A percentile compares a stretch with the other conserved stretches of the same genome.
phyloP scores from a whole-genome alignment of 805 yeast species.

The Saccharomyces paradoxus region DNA sequence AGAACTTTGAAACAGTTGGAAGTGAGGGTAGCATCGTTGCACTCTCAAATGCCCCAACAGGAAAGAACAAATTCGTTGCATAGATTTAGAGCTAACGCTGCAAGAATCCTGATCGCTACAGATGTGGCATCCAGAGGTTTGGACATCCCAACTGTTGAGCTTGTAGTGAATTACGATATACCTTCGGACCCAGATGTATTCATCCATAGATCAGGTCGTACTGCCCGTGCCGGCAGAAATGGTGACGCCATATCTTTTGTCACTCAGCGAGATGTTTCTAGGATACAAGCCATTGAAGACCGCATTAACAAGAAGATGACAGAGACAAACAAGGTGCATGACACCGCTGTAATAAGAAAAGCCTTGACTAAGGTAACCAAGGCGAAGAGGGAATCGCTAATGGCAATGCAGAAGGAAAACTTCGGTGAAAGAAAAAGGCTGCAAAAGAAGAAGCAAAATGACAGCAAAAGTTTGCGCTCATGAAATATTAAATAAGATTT shows the following conservation, averaged over 20 bases:
- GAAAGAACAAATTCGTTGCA: slow-evolving; percentile 89
- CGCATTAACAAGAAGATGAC: slow-evolving; percentile 74
- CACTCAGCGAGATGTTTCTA: slow-evolving; percentile 73
- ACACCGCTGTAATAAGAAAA: slow-evolving; percentile 65
- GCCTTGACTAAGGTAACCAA: slow-evolving; percentile 61
- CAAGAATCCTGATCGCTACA: slow-evolving; percentile 85
- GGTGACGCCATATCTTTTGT: slow-evolving; percentile 82
- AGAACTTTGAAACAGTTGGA: slow-evolving; percentile 68
- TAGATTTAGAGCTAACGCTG: slow-evolving; percentile 90
- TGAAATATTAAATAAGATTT: neutral
- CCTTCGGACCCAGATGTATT: slow-evolving; percentile 96
- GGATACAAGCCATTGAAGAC: slow-evolving; percentile 80
- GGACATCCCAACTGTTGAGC: slow-evolving; percentile 87
- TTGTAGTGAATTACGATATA: slow-evolving; percentile 84
- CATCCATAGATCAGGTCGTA: slow-evolving; percentile 95
- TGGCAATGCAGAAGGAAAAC: slow-evolving; percentile 88
- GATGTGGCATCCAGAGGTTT: slow-evolving; percentile 97
- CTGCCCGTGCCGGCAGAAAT: slow-evolving; percentile 92
- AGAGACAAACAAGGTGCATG: slow-evolving; percentile 62
- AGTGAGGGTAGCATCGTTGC: slow-evolving; percentile 78
- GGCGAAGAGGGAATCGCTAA: slow-evolving; percentile 82
- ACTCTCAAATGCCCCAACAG: slow-evolving; percentile 88
- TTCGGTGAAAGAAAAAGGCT: slow-evolving; percentile 68
- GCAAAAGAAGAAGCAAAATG: slow-evolving; percentile 36
- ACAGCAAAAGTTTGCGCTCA: slow-evolving; percentile 11